A percentile compares a stretch with the other conserved stretches of the same genome.
Conservation (phyloP, 768 basidiomycete genomes). For the Amanita subjunquillea region DNA sequence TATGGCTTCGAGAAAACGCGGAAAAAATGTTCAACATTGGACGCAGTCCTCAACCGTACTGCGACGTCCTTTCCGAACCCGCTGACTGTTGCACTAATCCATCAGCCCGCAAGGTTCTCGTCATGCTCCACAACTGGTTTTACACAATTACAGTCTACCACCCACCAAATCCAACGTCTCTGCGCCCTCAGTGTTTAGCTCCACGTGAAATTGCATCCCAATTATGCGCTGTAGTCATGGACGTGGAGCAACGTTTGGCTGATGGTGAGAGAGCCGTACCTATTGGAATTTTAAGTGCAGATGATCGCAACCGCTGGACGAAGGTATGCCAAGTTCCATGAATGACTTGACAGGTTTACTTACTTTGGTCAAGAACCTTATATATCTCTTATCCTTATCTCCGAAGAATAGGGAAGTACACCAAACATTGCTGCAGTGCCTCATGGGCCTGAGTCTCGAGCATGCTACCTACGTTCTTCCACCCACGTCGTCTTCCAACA, state of each 20-base stretch:
- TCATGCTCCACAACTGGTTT: slow-evolving; percentile 70
- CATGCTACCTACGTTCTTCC: slow-evolving; percentile 43
- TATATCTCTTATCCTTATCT: slow-evolving; percentile 57
- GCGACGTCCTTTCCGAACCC: slow-evolving; percentile 51
- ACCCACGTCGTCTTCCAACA: slow-evolving; percentile 14
- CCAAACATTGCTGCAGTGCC: slow-evolving; percentile 55
- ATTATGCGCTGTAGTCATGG: slow-evolving; percentile 37
- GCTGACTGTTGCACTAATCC: slow-evolving; percentile 33
- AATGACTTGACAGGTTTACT: neutral
- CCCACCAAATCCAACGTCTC: slow-evolving; percentile 17
- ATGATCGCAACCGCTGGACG: slow-evolving; percentile 77
- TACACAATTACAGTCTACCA: slow-evolving; percentile 68
- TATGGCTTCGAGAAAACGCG: slow-evolving; percentile 54
- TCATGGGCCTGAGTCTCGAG: slow-evolving; percentile 79
- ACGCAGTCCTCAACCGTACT: slow-evolving; percentile 58
- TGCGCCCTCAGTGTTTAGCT: slow-evolving; percentile 19
- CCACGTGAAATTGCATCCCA: slow-evolving; percentile 32
- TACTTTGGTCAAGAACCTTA: slow-evolving; percentile 40
- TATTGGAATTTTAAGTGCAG: slow-evolving; percentile 67
- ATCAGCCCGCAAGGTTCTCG: slow-evolving; percentile 44
- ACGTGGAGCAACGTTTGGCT: slow-evolving; percentile 42
- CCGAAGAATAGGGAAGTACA: slow-evolving; percentile 52
- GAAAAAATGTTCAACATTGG: slow-evolving; percentile 66
- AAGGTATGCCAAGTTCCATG: slow-evolving; percentile 33
- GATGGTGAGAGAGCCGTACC: slow-evolving; percentile 47